Percentiles rank a stretch among this genome's conserved stretches.
phyloP scores from a whole-genome alignment of 1,139 yeast species.

The Candida sanyaensis region DNA sequence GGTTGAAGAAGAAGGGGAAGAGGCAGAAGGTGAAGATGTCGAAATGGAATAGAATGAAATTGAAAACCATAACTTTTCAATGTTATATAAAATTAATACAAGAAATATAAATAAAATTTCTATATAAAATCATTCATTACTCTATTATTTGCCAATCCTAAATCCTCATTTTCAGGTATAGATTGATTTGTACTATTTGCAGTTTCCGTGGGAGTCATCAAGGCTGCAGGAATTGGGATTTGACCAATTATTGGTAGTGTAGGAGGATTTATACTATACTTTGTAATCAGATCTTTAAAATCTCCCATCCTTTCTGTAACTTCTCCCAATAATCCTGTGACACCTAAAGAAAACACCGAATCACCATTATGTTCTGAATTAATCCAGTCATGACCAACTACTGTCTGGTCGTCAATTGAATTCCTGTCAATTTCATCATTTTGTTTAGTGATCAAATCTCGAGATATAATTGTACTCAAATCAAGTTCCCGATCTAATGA shows the following conservation, averaged over 20 bases:
- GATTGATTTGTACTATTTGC: slow-evolving; percentile 2
- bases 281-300: slow-evolving; percentile 40
- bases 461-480: slow-evolving; percentile 32
- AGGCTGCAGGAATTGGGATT: slow-evolving; percentile 12
- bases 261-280: slow-evolving; percentile 19
- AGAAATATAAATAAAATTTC: slow-evolving; percentile 1
- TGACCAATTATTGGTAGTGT: slow-evolving; percentile 16
- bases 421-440: slow-evolving; percentile 36
- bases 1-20: slow-evolving; percentile 23
- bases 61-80: neutral
- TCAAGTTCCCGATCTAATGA: slow-evolving; percentile 30
- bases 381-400: slow-evolving; percentile 45
- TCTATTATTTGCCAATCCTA: slow-evolving; percentile 16
- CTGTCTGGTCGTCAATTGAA: slow-evolving; percentile 13
- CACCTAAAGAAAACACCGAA: slow-evolving; percentile 66
- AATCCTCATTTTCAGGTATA: slow-evolving; percentile 18
- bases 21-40: slow-evolving; percentile 6
- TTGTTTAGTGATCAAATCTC: slow-evolving; percentile 37
- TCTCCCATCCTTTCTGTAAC: slow-evolving; percentile 54
- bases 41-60: slow-evolving; percentile 5
- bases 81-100: neutral
- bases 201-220: slow-evolving; percentile 5
- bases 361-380: slow-evolving; percentile 48
- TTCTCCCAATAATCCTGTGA: slow-evolving; percentile 68
- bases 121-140: slow-evolving; percentile 31